These are phyloP conservation scores for Anaeromyces robustus DNA, from an alignment of 192 early-diverging fungal species.

Conservation along the genomic window DNA sequence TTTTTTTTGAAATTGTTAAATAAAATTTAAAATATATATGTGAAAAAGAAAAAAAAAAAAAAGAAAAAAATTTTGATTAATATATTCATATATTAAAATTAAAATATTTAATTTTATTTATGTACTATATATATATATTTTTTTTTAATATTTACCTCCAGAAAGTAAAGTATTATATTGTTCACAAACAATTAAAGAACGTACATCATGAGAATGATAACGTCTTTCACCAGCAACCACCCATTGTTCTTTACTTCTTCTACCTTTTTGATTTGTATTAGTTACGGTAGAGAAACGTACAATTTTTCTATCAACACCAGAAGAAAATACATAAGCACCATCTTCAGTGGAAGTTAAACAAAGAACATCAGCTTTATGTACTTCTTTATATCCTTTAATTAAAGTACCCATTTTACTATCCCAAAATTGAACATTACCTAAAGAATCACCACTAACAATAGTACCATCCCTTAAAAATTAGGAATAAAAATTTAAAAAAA, in stretches of 20 bases:
- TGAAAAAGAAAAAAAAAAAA: no score
- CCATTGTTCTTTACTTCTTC: constrained; percentile 33
- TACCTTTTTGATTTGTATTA: constrained; percentile 13
- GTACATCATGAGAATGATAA: constrained; percentile 90
- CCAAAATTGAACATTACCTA: constrained; percentile 85
- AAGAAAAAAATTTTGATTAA: no score
- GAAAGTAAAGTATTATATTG: constrained; percentile 57
- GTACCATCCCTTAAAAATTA: constrained; percentile 25
- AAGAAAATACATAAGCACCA: constrained; percentile 63
- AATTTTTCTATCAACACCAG: constrained; percentile 82
- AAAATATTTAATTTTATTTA: constrained; percentile 25
- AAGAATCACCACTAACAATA: constrained; percentile 77
- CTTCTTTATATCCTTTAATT: constrained; percentile 40
- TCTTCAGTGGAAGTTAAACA: constrained; percentile 50
- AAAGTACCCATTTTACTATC: constrained; percentile 50
- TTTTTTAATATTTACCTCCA: constrained; percentile 74
- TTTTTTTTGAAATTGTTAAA: no score
- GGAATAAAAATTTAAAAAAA: no score
- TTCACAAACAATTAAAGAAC: constrained; percentile 66
- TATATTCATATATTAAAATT: no score
- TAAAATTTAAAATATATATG: no score
- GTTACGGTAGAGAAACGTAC: constrained; percentile 44
- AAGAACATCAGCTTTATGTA: constrained; percentile 78
- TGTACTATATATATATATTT: no score
- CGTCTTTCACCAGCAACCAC: constrained; percentile 67